Evolutionary conservation across 495 filamentous ascomycete species (phyloP), one percentile per base, ranked within the genome.

Genomic region (Hypoxylon fragiforme): DNA sequence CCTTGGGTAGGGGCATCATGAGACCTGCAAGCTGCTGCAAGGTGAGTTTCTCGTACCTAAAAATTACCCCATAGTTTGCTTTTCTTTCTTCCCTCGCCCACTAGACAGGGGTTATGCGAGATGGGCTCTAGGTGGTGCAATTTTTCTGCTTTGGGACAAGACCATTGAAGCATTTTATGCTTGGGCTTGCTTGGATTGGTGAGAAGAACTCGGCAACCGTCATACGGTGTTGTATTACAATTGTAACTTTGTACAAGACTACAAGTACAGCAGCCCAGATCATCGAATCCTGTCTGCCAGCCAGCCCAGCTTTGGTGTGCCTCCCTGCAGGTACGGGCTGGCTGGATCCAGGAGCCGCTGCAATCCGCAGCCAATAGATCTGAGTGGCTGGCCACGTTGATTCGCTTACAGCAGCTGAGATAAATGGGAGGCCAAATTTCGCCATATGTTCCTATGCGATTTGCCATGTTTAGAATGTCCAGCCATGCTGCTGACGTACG

Each of bases 61-160:
- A 37, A 9, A 62, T 70, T 70, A 70, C 67, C 67, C 67, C 63
- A 70, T 70, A 67, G 65, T 62, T 66, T 68, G 57, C 57, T 65
- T n/a, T n/a, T n/a, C n/a, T n/a, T n/a, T n/a, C n/a, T n/a, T n/a
- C 39, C 62, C 54, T 64, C 28, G 47, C 43, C 43, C 58, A 38
- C 48, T 57, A 40, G 47, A 48, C 58, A 57, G 52, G 58, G 52
- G 42, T 44, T 42, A 11, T 40, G 58, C 43, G 47, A 57, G 28
- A 51, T 44, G 51, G 47, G 5, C 36, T 56, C 47, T 15, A 24
- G 46, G 46, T 62, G 58, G 47, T 62, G 58, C 47, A 51, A 62
- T 62, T 39, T 49, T 54, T 50, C 57, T 50, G 12, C 43, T 50
- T 60, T 50, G 7, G 50, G 57, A 30, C 31, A 48, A 43, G 38